Conservation (phyloP, 108 stramenopile species). For the Phaeodactylum tricornutum region DNA sequence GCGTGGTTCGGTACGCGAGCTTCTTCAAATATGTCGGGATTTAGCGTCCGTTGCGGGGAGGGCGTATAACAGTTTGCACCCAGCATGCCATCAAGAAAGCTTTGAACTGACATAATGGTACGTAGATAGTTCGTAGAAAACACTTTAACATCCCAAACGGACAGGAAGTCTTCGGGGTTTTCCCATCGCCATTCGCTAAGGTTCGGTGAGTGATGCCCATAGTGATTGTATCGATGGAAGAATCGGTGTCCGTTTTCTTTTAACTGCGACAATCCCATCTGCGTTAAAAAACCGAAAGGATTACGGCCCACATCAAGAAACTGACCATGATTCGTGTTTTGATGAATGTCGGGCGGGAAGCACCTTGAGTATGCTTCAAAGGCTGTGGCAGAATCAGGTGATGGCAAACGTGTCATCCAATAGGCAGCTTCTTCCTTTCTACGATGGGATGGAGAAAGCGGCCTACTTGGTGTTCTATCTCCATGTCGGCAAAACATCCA, state of each 20-base stretch:
- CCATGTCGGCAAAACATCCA: conserved; percentile 76
- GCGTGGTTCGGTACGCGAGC: conserved; percentile 4
- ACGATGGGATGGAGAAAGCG: conserved; percentile 21
- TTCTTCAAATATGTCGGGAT: conserved; percentile 1
- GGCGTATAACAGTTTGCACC: conserved; percentile 13
- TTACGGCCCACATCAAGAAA: conserved; percentile 27
- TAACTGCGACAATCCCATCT: conserved; percentile 55
- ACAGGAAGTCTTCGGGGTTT: conserved; percentile 24
- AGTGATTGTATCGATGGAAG: conserved; percentile 32
- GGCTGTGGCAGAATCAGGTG: conserved; percentile 10
- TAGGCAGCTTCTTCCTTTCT: conserved; percentile 32
- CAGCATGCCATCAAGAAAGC: conserved; percentile 66
- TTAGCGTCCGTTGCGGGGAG: conserved; percentile 9
- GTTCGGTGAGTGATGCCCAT: conserved; percentile 20
- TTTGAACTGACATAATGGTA: conserved; percentile 61
- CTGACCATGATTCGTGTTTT: conserved; percentile 21
- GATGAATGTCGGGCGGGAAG: conserved; percentile 38
- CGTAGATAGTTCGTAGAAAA: conserved; percentile 72
- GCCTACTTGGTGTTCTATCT: conserved; percentile 52
- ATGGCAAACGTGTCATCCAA: conserved; percentile 46
- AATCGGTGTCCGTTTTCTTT: conserved; percentile 33
- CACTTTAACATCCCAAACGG: conserved; percentile 53
- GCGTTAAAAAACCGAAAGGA: conserved; percentile 68
- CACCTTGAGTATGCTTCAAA: conserved; percentile 18
- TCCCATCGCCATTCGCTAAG: conserved; percentile 6